phyloP scores from a whole-genome alignment of 2,329 filamentous ascomycete genomes.

The Macroventuria anomochaeta region DNA sequence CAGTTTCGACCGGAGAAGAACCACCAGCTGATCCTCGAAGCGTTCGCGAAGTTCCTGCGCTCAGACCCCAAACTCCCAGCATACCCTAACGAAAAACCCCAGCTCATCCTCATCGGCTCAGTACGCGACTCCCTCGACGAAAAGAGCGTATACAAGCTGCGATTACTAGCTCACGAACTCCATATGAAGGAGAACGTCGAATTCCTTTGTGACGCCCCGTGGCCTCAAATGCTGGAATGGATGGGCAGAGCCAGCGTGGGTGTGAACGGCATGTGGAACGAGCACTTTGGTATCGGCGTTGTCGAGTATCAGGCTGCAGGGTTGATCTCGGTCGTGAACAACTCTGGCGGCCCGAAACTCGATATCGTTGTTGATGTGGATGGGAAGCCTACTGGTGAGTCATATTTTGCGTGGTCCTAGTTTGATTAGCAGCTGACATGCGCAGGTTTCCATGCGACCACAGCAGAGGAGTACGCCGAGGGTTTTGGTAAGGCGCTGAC shows the following conservation, averaged over 20 bases:
- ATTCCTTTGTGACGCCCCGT: constrained; percentile 89
- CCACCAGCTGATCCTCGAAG: constrained; percentile 82
- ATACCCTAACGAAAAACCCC: constrained; percentile 61
- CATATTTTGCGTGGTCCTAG: background rate
- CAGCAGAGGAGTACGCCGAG: constrained; percentile 76
- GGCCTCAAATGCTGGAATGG: constrained; percentile 84
- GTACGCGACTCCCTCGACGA: constrained; percentile 83
- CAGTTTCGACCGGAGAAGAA: constrained; percentile 99
- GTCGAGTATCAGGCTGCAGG: constrained; percentile 98
- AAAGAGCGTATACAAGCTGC: constrained; percentile 85
- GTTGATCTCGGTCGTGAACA: constrained; percentile 88
- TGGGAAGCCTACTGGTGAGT: constrained; percentile 74
- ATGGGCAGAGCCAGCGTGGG: constrained; percentile 79
- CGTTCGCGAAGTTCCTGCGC: constrained; percentile 77
- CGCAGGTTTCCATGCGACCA: constrained; percentile 85
- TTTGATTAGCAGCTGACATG: constrained; percentile 1
- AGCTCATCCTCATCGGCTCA: constrained; percentile 85
- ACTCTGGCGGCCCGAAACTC: constrained; percentile 89
- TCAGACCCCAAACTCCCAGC: constrained; percentile 35
- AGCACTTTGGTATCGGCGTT: constrained; percentile 98
- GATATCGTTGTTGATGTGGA: constrained; percentile 89
- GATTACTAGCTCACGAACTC: constrained; percentile 84
- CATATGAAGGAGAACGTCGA: constrained; percentile 79
- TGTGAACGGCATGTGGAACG: constrained; percentile 98
- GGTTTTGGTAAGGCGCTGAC: constrained; percentile 80